phyloP scores from a whole-genome alignment of 208 protist species.

The Porcisia deanei region DNA sequence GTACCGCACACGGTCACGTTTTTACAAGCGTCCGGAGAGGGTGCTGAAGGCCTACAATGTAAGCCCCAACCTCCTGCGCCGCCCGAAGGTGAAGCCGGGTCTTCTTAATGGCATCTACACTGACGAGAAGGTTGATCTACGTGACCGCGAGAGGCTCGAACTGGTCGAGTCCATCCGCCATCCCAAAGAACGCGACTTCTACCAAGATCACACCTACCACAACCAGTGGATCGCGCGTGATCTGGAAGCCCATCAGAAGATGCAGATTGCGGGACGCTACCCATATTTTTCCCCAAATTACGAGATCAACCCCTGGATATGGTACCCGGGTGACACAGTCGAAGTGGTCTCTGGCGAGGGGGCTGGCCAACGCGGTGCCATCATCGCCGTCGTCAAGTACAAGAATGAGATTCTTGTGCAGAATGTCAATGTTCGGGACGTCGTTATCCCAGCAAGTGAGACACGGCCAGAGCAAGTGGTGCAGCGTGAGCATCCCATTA shows the following conservation, averaged over 20 bases:
- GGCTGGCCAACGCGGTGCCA: constrained; percentile 77
- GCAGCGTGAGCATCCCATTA: constrained; percentile 88
- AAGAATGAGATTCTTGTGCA: constrained; percentile 92
- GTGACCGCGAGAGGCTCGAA: constrained; percentile 76
- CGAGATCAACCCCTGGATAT: constrained; percentile 74
- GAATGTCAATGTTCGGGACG: constrained; percentile 89
- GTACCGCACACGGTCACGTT: constrained; percentile 79
- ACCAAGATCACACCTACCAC: constrained; percentile 93
- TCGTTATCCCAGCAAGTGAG: constrained; percentile 84
- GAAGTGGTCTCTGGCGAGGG: constrained; percentile 78
- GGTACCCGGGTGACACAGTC: constrained; percentile 87
- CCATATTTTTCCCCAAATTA: constrained; percentile 67
- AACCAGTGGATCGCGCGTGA: constrained; percentile 87
- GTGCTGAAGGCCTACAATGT: constrained; percentile 73
- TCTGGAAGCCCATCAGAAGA: constrained; percentile 69
- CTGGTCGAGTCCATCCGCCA: constrained; percentile 83
- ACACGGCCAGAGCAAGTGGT: constrained; percentile 84
- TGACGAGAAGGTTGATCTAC: constrained; percentile 78
- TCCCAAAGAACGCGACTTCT: constrained; percentile 88
- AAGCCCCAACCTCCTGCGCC: constrained; percentile 60
- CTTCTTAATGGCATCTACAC: constrained; percentile 71
- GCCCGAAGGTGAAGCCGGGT: constrained; percentile 64
- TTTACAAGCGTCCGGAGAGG: constrained; percentile 71
- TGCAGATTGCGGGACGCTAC: constrained; percentile 57
- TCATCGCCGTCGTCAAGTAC: constrained; percentile 86